Percentiles rank a stretch among this genome's conserved stretches.
Evolutionary conservation across 2,329 filamentous ascomycete genomes (phyloP).

Genomic region (Penicillium capsulatum): DNA sequence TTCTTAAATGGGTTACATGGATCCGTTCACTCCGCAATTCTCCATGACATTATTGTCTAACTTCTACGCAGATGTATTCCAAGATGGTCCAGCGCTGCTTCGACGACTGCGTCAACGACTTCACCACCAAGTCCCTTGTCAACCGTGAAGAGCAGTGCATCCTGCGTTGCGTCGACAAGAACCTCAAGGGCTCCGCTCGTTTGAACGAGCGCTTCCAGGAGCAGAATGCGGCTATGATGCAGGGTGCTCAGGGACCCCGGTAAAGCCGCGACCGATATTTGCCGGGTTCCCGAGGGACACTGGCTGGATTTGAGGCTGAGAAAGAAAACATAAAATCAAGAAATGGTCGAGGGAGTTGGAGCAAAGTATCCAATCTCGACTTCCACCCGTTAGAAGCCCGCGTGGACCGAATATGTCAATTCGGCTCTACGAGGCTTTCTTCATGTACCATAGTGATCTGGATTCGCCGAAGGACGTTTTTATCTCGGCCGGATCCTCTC

Average conservation of each 20-base stretch:
- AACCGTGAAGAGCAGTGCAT: slow-evolving; percentile 87
- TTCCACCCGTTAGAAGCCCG: too few relatives aligned
- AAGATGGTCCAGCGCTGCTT: slow-evolving; percentile 67
- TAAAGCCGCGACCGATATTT: slow-evolving; percentile 16
- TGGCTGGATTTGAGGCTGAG: not conserved
- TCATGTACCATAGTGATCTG: slow-evolving; percentile 25
- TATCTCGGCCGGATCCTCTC: slow-evolving; percentile 3
- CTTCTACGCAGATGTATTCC: slow-evolving; percentile 57
- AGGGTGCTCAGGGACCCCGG: slow-evolving; percentile 50
- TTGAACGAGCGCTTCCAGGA: slow-evolving; percentile 86
- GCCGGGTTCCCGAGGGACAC: slow-evolving; percentile 5
- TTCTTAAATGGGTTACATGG: too few relatives aligned
- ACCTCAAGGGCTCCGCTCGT: slow-evolving; percentile 84
- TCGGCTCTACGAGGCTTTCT: slow-evolving; percentile 9
- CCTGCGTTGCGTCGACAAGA: slow-evolving; percentile 92
- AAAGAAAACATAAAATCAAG: too few relatives aligned
- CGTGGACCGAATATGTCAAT: too few relatives aligned
- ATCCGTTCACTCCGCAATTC: too few relatives aligned
- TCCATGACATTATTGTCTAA: not conserved
- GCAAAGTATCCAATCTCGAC: too few relatives aligned
- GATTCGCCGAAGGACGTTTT: slow-evolving; percentile 1
- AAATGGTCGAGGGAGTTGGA: too few relatives aligned
- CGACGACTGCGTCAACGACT: slow-evolving; percentile 94
- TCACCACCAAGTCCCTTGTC: slow-evolving; percentile 92
- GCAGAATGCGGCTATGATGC: slow-evolving; percentile 65